phyloP scores from a whole-genome alignment of 148 eudicot genomes.

The Spergularia marina region DNA sequence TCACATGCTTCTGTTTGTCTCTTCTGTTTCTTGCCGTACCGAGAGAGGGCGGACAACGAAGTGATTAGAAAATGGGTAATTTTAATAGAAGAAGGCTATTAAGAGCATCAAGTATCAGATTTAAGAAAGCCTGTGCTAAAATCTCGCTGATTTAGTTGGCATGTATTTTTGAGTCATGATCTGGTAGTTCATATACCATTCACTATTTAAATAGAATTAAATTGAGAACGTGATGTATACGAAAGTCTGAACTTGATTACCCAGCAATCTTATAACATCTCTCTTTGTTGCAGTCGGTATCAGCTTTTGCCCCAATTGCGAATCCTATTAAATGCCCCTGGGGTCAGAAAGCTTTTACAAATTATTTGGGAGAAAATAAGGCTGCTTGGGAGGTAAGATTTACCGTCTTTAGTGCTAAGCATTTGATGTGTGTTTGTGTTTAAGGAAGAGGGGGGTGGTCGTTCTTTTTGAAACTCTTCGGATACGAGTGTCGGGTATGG shows the following conservation, averaged over 20 bases:
- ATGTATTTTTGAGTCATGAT: background rate
- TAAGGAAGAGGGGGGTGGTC: background rate
- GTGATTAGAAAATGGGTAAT: background rate
- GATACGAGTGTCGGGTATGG: no score
- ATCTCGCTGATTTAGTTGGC: background rate
- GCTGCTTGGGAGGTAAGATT: conserved; percentile 81
- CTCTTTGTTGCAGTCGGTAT: conserved; percentile 64
- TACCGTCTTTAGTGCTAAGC: conserved; percentile 3
- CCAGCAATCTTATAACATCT: background rate
- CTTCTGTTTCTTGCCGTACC: background rate
- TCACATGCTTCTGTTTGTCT: background rate
- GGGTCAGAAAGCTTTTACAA: conserved; percentile 97
- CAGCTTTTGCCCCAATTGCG: conserved; percentile 84
- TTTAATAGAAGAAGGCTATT: background rate
- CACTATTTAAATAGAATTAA: background rate
- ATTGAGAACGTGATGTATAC: background rate
- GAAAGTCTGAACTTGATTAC: background rate
- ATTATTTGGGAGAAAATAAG: conserved; percentile 82
- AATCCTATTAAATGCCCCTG: conserved; percentile 93
- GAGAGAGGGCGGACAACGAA: background rate
- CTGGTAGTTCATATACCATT: background rate
- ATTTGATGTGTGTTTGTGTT: background rate
- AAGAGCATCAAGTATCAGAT: background rate
- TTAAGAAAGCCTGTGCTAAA: background rate
- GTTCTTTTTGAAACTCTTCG: no score